Evolutionary conservation across 176 grass and related monocot genomes (phyloP).

Genomic region (Zizania latifolia): DNA sequence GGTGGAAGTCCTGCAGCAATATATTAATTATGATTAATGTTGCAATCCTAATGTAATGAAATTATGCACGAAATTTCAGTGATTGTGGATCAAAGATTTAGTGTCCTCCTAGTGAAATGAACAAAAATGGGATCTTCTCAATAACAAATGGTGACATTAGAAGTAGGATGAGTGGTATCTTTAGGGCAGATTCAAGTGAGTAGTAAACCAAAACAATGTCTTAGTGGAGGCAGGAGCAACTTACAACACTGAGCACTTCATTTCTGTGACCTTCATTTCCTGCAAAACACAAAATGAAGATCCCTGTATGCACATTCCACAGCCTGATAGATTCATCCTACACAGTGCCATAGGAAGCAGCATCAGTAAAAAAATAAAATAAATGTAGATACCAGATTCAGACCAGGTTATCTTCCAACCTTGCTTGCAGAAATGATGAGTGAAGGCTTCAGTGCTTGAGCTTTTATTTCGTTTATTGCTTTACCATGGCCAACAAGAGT

Average conservation of each 20-base stretch:
- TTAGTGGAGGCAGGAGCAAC: constrained; percentile 26
- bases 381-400: background rate
- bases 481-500: constrained; percentile 84
- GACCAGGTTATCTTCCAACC: constrained; percentile 33
- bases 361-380: constrained; percentile 23
- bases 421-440: constrained; percentile 97
- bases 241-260: constrained; percentile 99
- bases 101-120: background rate
- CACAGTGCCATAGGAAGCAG: constrained; percentile 19
- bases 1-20: constrained; percentile 77
- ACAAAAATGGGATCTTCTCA: background rate
- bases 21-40: background rate
- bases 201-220: no score
- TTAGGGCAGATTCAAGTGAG: no score
- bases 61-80: background rate
- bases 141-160: constrained; percentile 2
- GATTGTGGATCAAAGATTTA: background rate
- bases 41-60: background rate
- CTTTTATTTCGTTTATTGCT: constrained; percentile 79
- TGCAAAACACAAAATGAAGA: constrained; percentile 88
- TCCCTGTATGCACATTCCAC: constrained; percentile 97
- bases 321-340: constrained; percentile 94
- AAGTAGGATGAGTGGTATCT: background rate
- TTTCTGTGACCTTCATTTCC: constrained; percentile 88
- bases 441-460: constrained; percentile 71